phyloP scores from a whole-genome alignment of 257 asterid species.

The Vinca minor region DNA sequence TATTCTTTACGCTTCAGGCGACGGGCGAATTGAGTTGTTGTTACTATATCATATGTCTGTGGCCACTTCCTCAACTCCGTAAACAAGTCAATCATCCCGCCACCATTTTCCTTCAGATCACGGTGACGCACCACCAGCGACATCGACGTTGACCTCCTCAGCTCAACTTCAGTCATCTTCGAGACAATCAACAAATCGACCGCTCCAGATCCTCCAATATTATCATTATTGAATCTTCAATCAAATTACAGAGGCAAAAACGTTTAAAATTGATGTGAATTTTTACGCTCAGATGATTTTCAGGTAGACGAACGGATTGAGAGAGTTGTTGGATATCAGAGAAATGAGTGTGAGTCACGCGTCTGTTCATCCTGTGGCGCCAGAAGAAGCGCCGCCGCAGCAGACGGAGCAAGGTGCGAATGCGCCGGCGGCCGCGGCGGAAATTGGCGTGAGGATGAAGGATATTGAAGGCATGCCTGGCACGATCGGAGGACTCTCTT shows the following conservation, averaged over 20 bases:
- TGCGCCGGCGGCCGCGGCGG: conserved; percentile 35
- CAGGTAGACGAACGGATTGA: not conserved
- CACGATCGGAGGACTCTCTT: conserved; percentile 67
- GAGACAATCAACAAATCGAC: not conserved
- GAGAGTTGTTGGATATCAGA: not conserved
- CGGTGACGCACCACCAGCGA: not conserved
- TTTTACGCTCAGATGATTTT: not conserved
- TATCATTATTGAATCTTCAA: not conserved
- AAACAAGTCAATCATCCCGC: not conserved
- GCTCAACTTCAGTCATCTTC: not conserved
- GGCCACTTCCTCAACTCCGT: not conserved
- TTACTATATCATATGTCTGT: not conserved
- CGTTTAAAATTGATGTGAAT: not conserved
- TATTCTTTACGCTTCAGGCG: not conserved
- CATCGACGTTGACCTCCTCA: not conserved
- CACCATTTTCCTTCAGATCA: not conserved
- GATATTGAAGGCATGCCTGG: conserved; percentile 98
- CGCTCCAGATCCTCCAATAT: not conserved
- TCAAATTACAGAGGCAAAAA: not conserved
- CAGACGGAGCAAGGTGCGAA: conserved; percentile 85
- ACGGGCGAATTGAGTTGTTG: not conserved
- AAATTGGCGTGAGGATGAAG: conserved; percentile 69
- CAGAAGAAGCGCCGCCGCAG: conserved; percentile 86
- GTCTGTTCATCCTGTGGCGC: conserved; percentile 93
- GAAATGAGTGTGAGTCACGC: conserved; percentile 83